These are phyloP conservation scores for Medicago ruthenica DNA, from an alignment of 306 rosid genomes.

Conservation along the genomic window DNA sequence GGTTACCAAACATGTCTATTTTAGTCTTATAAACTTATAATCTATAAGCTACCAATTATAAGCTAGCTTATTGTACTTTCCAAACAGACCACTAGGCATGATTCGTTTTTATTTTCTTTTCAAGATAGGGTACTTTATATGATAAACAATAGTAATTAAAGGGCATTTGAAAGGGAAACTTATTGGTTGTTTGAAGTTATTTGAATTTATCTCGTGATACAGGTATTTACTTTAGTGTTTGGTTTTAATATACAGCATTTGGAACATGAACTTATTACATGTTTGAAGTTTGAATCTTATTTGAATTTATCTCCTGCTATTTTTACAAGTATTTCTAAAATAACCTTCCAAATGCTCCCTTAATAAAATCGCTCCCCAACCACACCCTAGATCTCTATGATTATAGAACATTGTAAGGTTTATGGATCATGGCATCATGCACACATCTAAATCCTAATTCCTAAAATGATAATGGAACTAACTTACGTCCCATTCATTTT, in stretches of 20 bases:
- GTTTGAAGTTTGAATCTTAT: background rate
- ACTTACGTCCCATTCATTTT: background rate
- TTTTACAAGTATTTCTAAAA: background rate
- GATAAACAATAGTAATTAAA: background rate
- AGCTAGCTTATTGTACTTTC: no score
- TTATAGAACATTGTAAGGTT: background rate
- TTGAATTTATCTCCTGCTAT: background rate
- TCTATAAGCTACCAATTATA: no score
- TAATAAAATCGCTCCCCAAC: background rate
- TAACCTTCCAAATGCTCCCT: background rate
- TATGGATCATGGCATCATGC: conserved; percentile 17
- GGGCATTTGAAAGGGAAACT: background rate
- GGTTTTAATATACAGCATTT: background rate
- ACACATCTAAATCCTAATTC: conserved; percentile 3
- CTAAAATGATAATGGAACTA: background rate
- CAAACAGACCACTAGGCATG: background rate
- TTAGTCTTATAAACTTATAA: no score
- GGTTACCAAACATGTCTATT: no score
- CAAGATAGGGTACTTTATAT: background rate
- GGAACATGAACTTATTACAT: background rate
- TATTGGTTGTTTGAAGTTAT: conserved; percentile 10
- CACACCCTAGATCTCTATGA: background rate
- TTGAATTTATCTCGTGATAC: background rate
- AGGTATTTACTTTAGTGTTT: no score
- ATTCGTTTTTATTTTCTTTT: background rate